These are phyloP conservation scores for Exophiala bonariae DNA, from an alignment of 2,329 filamentous ascomycete genomes.

Conservation along the genomic window DNA sequence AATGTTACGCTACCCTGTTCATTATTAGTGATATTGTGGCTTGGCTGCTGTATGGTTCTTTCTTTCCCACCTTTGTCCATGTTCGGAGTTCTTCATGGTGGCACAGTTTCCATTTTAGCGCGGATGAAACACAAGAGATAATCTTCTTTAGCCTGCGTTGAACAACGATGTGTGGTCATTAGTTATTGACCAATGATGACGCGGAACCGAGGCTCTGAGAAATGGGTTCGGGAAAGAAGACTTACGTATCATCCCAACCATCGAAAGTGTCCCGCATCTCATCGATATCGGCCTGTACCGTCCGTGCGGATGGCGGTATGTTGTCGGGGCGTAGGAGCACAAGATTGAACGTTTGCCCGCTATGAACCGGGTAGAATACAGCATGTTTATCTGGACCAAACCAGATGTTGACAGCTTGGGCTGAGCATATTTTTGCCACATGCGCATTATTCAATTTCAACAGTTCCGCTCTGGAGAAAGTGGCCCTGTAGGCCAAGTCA, in stretches of 20 bases:
- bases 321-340: slow-evolving; percentile 67
- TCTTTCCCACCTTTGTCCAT: slow-evolving; percentile 8
- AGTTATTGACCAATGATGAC: neutral
- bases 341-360: slow-evolving; percentile 63
- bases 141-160: slow-evolving; percentile 9
- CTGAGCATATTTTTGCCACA: slow-evolving; percentile 9
- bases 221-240: neutral
- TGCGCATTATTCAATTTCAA: slow-evolving; percentile 5
- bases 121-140: slow-evolving; percentile 11
- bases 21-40: no score
- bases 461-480: slow-evolving; percentile 5
- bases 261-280: slow-evolving; percentile 56
- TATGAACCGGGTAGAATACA: slow-evolving; percentile 62
- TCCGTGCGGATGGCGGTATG: slow-evolving; percentile 54
- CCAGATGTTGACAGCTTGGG: slow-evolving; percentile 45
- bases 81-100: slow-evolving; percentile 13
- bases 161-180: neutral
- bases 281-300: slow-evolving; percentile 51
- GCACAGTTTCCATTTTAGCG: slow-evolving; percentile 18
- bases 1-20: slow-evolving; percentile 46
- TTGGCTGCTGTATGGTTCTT: no score
- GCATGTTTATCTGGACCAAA: slow-evolving; percentile 62
- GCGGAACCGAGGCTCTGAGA: no score
- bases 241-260: slow-evolving; percentile 52
- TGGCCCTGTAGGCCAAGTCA: slow-evolving; percentile 51